Evolutionary conservation across 192 early-diverging fungal species (phyloP), one percentile per base, ranked within the genome.

Genomic region (Gaertneriomyces semiglobifer): DNA sequence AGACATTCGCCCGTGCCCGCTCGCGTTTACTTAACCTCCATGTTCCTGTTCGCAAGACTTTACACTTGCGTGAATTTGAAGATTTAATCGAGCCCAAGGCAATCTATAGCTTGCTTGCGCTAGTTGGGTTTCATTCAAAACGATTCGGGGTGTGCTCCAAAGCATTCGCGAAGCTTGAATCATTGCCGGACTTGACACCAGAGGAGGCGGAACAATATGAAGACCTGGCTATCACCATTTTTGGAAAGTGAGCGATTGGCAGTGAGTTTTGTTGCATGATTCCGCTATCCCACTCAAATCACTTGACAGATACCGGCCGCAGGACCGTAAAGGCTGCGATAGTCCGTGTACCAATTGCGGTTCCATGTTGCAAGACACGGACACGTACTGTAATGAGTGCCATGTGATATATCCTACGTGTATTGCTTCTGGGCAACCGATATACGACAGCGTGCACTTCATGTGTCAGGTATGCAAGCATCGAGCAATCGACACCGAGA

Each of bases 381-480:
- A 79, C 33, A 72, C 70, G 1, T 58, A 45, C 38, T 87, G 85
- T 61, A 16, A 60, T 8, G 53, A 71, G 14, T 87, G 83, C 68
- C 69, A 79, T 47, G 71, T 81, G 52, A 68, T 58, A 5, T 87
- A 82, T 51, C 81, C 84, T n/a, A 78, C 69, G 19, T 87, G 85
- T 69, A 75, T 87, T 20, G 84, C 76, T 19, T 78, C 77, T 48
- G 83, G 85, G 1, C 56, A 72, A 25, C 81, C 81, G 20, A 86
- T 87, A 45, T 68, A 80, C 20, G 85, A 87, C 19, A 63, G 72
- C 4, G 71, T 80, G 14, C 77, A 83, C 46, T 85, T 86, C 60
- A 80, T 86, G 81, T 87, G 85, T 58, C 79, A 81, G n/a, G 68
- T 73, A 4, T 87, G 85, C 71, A 85, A 85, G 65, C 83, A 86